Evolutionary conservation across 805 yeast species (phyloP), one percentile per base, ranked within the genome.

Genomic region (Saccharomyces jurei): DNA sequence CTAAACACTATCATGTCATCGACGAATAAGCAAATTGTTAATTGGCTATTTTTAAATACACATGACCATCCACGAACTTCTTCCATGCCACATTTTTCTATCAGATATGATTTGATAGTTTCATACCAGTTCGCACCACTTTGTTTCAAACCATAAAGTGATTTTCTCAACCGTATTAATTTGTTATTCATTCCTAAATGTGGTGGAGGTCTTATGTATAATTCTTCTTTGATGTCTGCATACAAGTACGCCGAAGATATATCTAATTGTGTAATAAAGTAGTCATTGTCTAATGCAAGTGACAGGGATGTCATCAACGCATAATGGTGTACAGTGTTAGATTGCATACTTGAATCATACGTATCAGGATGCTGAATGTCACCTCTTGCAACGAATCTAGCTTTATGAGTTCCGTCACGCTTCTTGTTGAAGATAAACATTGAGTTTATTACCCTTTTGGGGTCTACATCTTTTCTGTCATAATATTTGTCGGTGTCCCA

Each of bases 1-100:
- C 56, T 36, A 28, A 57, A 31, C 11, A 58, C 48, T 14, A 59
- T 30, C 59, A 59, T 59, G 49, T 56, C 60, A 25, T 59, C 60
- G 9, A 56, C 59, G 17, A 59, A 59, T 21, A 57, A 29, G 29
- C 57, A 50, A 6, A 56, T 48, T 11, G 51, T 52, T 13, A 54
- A 25, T 6, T 49, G 26, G 5, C 49, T 25, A 27, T 52, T 54
- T 36, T 52, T 52, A 41, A 56, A 52, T 9, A 58, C 58, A 29
- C 58, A 58, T 22, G 56, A 51, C 59, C 61, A 56, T 8, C 51
- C 54, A 3, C 32, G 25, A 5, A 53, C 53, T 46, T 57, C 60
- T 13, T 41, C 28, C 14, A 57, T 22, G 2, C 31, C 21, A 14
- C 22, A 27, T 11, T 25, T 13, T 2, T 32, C 13, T 6, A 27